Evolutionary conservation across 805 yeast species (phyloP).

Genomic region (Candida boleticola): DNA sequence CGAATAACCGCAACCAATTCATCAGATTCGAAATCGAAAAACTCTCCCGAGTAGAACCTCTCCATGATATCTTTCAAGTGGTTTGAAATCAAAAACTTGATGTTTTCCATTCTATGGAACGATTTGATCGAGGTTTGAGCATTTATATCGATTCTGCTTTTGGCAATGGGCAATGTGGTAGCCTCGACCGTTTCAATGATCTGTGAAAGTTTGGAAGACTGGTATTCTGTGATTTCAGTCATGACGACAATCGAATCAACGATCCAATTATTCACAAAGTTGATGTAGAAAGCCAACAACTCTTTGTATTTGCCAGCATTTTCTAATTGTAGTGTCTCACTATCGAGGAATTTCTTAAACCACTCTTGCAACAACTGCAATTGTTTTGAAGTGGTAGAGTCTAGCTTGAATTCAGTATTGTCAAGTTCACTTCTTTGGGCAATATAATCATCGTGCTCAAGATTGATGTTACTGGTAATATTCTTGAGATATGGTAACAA

Average conservation of each 20-base stretch:
- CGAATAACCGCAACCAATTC: constrained; percentile 43
- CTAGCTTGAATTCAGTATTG: constrained; percentile 14
- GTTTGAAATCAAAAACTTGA: constrained; percentile 30
- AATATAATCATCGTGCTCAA: constrained; percentile 12
- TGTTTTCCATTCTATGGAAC: constrained; percentile 27
- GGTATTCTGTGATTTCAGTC: constrained; percentile 35
- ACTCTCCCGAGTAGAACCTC: constrained; percentile 50
- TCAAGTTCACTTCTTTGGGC: constrained; percentile 6
- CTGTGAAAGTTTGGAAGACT: constrained; percentile 27
- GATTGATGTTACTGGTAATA: constrained; percentile 18
- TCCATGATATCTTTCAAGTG: constrained; percentile 48
- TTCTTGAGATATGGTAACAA: constrained; percentile 13
- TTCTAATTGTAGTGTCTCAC: constrained; percentile 20
- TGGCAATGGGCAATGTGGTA: constrained; percentile 19
- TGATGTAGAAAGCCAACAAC: constrained; percentile 23
- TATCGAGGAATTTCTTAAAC: constrained; percentile 19
- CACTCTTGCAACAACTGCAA: constrained; percentile 18
- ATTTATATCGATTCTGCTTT: constrained; percentile 11
- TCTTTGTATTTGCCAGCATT: constrained; percentile 26
- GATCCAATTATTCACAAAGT: constrained; percentile 28
- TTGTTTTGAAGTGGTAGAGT: constrained; percentile 18
- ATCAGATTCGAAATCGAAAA: constrained; percentile 46
- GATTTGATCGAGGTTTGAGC: constrained; percentile 19
- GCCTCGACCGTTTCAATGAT: constrained; percentile 17
- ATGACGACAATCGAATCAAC: constrained; percentile 22